phyloP scores from a whole-genome alignment of 768 basidiomycete genomes.

The Termitomyces sp. region DNA sequence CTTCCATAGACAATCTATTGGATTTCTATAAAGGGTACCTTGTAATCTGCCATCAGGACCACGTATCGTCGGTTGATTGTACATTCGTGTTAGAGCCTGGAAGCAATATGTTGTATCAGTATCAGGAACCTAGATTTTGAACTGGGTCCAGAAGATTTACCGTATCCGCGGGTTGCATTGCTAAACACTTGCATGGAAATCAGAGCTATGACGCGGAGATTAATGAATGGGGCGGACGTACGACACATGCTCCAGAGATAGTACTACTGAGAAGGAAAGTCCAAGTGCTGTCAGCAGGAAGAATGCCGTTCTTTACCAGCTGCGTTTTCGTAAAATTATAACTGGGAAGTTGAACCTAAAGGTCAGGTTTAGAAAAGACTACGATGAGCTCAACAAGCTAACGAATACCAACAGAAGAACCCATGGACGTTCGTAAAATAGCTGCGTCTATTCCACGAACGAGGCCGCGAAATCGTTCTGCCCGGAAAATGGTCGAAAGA shows the following conservation, averaged over 20 bases:
- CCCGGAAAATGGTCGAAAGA: slow-evolving; percentile 67
- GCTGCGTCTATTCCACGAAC: slow-evolving; percentile 92
- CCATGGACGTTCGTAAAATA: slow-evolving; percentile 91
- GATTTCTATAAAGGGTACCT: slow-evolving; percentile 83
- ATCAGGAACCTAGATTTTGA: neutral
- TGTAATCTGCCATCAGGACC: slow-evolving; percentile 66
- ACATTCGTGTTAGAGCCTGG: slow-evolving; percentile 87
- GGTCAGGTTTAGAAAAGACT: slow-evolving; percentile 1
- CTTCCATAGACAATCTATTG: slow-evolving; percentile 96
- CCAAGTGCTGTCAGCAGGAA: slow-evolving; percentile 75
- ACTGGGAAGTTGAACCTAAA: slow-evolving; percentile 86
- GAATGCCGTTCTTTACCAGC: slow-evolving; percentile 60
- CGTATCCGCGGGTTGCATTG: slow-evolving; percentile 95
- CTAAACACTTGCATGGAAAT: slow-evolving; percentile 52
- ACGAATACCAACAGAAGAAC: slow-evolving; percentile 59
- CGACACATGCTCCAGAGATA: slow-evolving; percentile 89
- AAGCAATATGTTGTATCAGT: neutral
- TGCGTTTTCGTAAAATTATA: slow-evolving; percentile 92
- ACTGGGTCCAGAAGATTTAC: slow-evolving; percentile 23
- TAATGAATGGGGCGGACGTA: slow-evolving; percentile 33
- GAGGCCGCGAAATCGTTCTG: slow-evolving; percentile 77
- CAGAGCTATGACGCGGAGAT: neutral
- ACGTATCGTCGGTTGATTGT: slow-evolving; percentile 84
- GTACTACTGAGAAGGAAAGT: slow-evolving; percentile 86
- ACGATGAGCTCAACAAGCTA: neutral